Evolutionary conservation across 2,329 filamentous ascomycete genomes (phyloP), one percentile per base, ranked within the genome.

Genomic region (Kalmusia sp.): DNA sequence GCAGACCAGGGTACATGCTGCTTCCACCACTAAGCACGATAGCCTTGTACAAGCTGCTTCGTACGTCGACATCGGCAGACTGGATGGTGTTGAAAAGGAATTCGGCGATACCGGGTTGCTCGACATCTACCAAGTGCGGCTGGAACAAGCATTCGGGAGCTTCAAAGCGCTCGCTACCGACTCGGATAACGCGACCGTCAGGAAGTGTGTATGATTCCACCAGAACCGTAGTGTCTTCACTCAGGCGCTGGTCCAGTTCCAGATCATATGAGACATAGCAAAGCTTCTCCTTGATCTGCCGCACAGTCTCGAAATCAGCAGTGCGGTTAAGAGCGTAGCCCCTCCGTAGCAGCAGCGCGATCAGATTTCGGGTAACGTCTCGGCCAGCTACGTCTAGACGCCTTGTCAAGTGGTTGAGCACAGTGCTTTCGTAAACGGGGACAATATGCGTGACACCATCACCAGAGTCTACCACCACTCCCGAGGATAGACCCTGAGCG

Each of bases 41-140:
- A 11, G 95, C 95, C 82, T 96, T 97, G 85, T 95, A 99, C 55
- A 99, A 82, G 58, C 92, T 96, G 47, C 90, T 89, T 60, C 95
- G 88, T 38, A 99, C 92, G 72, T 99, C 95, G 49, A 99, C 92
- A 66, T 98, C 95, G 57, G 95, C 93, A 6, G 90, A 82, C 78
- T 98, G 95, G 71, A 99, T 99, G 17, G 93, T 99, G 81, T 99
- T 97, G 86, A 99, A 99, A 33, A 99, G 83, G 77, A 98, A 93
- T 73, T 99, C 95, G 67, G 92, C 93, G 57, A 99, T 95, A 55
- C 95, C 95, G 1, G 93, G 93, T 72, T 98, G 93, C 72, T 99
- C 95, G 68, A 95, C 96, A 73, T 99, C 95, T 41, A 99, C 93
- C 34, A 99, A 84, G 76, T 99, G 95, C 37, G 95, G 95, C 79